Evolutionary conservation across 805 yeast species (phyloP), one percentile per base, ranked within the genome.

Genomic region (Hanseniaspora nectarophila): DNA sequence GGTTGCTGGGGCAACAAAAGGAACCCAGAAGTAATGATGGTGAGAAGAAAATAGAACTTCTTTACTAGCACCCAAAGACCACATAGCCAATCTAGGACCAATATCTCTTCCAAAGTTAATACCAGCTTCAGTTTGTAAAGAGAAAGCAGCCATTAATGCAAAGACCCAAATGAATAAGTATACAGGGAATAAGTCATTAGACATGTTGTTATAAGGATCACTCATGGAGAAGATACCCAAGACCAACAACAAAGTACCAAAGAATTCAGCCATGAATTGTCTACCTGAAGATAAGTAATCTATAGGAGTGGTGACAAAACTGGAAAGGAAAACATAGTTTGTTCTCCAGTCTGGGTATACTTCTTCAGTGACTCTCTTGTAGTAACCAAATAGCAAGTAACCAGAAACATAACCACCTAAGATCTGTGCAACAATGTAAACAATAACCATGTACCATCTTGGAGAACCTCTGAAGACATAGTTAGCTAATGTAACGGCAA

Each of bases 101-200:
- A 75, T 66, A 62, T 76, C 81, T 64, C 81, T 72, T 31, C 79
- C 79, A 53, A 71, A 63, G 63, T 76, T 76, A 59, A 76, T 62
- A 38, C 79, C 80, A 57, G 73, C 73, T 18, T 78, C 78, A n/a
- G 80, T 75, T 59, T 73, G 73, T 61, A 67, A 73, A 44, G 78
- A 76, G 56, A 71, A 66, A 10, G 75, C 62, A n/a, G 74, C 66
- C 59, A 77, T 78, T 43, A 75, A 59, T 44, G 70, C 69, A 53
- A 62, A 69, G 46, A 76, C 70, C 55, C 73, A 61, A 44, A 76
- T 57, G 55, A 72, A 72, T 32, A 76, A 60, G 59, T 73, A 70
- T 52, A 75, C 58, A 34, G 80, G 78, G 62, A 72, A 73, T 56
- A 72, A 57, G 51, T 68, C 68, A 8, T 74, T 67, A 12, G 76